These are phyloP conservation scores for Colletotrichum karsti DNA, from an alignment of 2,329 filamentous ascomycete species.

Conservation along the genomic window DNA sequence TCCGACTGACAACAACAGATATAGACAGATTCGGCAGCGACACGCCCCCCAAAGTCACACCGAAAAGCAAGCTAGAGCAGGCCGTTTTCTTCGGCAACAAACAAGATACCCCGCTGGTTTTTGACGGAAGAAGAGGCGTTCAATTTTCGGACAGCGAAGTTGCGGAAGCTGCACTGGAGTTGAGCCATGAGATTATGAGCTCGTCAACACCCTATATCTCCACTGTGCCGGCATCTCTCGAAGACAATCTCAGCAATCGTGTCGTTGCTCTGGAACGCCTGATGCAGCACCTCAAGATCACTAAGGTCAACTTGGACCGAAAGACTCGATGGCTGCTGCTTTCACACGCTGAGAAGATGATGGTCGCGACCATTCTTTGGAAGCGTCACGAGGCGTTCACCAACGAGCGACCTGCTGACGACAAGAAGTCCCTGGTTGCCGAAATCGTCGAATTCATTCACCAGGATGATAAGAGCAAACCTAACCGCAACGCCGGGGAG, in stretches of 20 bases:
- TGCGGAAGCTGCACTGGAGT: slow-evolving; percentile 76
- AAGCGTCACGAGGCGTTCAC: slow-evolving; percentile 78
- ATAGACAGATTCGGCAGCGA: slow-evolving; percentile 68
- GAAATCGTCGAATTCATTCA: slow-evolving; percentile 81
- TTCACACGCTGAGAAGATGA: slow-evolving; percentile 91
- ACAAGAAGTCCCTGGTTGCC: slow-evolving; percentile 75
- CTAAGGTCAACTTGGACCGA: slow-evolving; percentile 72
- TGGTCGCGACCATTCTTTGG: slow-evolving; percentile 83
- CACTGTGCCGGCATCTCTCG: slow-evolving; percentile 77
- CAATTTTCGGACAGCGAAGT: slow-evolving; percentile 76
- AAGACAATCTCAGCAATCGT: slow-evolving; percentile 80
- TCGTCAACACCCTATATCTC: slow-evolving; percentile 81
- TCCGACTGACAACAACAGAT: slow-evolving; percentile 67
- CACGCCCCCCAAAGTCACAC: slow-evolving; percentile 71
- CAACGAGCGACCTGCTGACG: slow-evolving; percentile 63
- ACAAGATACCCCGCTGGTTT: slow-evolving; percentile 86
- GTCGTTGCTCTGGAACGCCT: slow-evolving; percentile 79
- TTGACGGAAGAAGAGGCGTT: slow-evolving; percentile 73
- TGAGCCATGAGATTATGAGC: slow-evolving; percentile 84
- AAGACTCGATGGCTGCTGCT: slow-evolving; percentile 81
- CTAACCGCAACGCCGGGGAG: slow-evolving; percentile 72
- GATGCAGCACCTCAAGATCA: slow-evolving; percentile 73
- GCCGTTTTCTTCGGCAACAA: slow-evolving; percentile 91
- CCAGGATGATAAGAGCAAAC: slow-evolving; percentile 77
- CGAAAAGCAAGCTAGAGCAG: slow-evolving; percentile 91